Evolutionary conservation across 2,329 filamentous ascomycete species (phyloP), one percentile per base, ranked within the genome.

Genomic region (Penicillium sp.): DNA sequence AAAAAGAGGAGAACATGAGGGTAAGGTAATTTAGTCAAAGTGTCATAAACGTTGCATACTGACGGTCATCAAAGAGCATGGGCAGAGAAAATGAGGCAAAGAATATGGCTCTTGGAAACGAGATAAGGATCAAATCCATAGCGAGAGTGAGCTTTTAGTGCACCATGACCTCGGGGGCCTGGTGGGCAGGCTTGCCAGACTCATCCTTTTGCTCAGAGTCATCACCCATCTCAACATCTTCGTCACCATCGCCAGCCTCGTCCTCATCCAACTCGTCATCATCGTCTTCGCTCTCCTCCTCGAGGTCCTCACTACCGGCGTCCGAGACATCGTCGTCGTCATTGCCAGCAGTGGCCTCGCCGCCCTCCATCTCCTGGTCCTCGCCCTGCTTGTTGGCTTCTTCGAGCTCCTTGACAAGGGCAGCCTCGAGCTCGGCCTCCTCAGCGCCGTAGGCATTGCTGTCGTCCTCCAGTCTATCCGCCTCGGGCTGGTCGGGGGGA

Each of bases 401-500:
- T 52, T 79, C 81, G 33, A 82, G 79, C 55, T 81, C 85, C 59
- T 76, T 80, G 58, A 85, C 83, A 8, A 82, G 85, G 4, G 80
- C 86, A 55, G 89, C 87, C 65, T 89, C 87, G 38, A 89, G 89
- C 52, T 92, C 92, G 16, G 87, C 87, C 77, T 97, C 94, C 58
- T 98, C 95, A 25, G 91, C 92, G 64, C 94, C 95, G 73, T 99
- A 99, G 68, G 90, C 87, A 28, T 91, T 89, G 58, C 83, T 85
- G 69, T 96, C 95, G 70, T 97, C 94, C 46, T 90, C 90, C 55
- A 86, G 84, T 48, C 89, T 84, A 73, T 99, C 96, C 56, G 93
- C 95, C 77, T 99, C 95, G 45, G 95, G 95, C 80, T 99, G 95
- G 77, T 99, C 95, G 63, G 95, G 96, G 33, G 95, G 95, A 77